phyloP scores from a whole-genome alignment of 345 rosid genomes.

The Iberis pinnata region DNA sequence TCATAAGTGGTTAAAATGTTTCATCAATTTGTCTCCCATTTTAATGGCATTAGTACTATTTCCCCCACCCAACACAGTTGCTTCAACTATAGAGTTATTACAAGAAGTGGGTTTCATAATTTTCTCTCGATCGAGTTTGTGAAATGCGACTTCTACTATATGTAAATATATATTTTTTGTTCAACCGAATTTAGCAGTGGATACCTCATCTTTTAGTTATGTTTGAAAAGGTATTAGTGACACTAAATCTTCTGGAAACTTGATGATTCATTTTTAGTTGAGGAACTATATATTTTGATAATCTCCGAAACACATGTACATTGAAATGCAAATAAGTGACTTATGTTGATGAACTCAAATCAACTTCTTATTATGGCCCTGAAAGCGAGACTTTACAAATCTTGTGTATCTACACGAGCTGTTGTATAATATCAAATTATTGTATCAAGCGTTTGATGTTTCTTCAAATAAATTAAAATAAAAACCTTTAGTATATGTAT shows the following conservation, averaged over 20 bases:
- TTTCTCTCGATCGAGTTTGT: slow-evolving; percentile 21
- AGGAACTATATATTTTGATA: not conserved
- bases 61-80: slow-evolving; percentile 30
- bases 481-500: no score
- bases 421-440: no score
- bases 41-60: slow-evolving; percentile 23
- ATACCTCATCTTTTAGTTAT: not conserved
- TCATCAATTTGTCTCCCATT: slow-evolving; percentile 31
- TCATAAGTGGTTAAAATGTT: slow-evolving; percentile 19
- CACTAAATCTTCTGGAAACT: not conserved
- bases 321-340: not conserved
- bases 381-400: no score
- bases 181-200: not conserved
- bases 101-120: slow-evolving; percentile 29
- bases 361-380: no score
- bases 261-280: no score
- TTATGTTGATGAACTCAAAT: not conserved
- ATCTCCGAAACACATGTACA: not conserved
- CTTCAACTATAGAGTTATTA: slow-evolving; percentile 21
- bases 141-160: slow-evolving; percentile 14
- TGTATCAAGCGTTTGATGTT: no score
- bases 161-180: slow-evolving; percentile 2
- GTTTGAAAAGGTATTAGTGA: not conserved
- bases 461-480: no score
- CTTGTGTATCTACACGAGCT: no score